Conservation (phyloP, 2,329 filamentous ascomycete genomes). For the Colletotrichum camelliae region DNA sequence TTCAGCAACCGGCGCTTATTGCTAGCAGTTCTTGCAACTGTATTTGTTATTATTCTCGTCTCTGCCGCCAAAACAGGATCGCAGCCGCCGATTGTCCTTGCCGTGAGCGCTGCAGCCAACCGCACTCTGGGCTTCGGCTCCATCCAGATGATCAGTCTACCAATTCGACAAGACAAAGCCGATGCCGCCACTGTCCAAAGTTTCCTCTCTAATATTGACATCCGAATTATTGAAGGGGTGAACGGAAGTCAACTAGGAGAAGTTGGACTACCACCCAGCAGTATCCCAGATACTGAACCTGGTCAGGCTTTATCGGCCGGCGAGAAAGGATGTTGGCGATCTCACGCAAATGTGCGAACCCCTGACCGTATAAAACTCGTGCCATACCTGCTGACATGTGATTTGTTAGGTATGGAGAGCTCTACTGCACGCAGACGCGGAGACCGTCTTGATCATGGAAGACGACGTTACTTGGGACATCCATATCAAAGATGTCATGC, state of each 20-base stretch:
- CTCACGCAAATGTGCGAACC: conserved; percentile 31
- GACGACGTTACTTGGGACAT: conserved; percentile 34
- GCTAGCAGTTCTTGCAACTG: not conserved
- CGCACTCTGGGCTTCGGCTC: conserved; percentile 28
- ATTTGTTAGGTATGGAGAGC: conserved; percentile 29
- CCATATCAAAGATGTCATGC: conserved; percentile 29
- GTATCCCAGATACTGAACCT: conserved; percentile 13
- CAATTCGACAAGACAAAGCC: conserved; percentile 28
- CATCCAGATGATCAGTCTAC: conserved; percentile 31
- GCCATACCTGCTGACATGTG: not conserved
- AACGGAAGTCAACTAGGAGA: conserved; percentile 24
- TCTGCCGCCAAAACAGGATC: not conserved
- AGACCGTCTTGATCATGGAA: conserved; percentile 31
- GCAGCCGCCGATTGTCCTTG: not conserved
- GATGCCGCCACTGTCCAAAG: conserved; percentile 32
- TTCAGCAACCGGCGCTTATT: not conserved
- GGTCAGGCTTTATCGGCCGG: conserved; percentile 19
- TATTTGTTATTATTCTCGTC: not conserved
- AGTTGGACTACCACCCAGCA: conserved; percentile 30
- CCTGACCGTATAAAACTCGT: not conserved
- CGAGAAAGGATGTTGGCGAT: conserved; percentile 31
- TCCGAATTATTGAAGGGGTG: conserved; percentile 26
- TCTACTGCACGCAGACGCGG: conserved; percentile 25
- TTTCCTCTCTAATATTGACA: conserved; percentile 29
- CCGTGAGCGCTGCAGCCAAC: conserved; percentile 25